Conservation (phyloP, 257 asterid species). For the Salvia hispanica region DNA sequence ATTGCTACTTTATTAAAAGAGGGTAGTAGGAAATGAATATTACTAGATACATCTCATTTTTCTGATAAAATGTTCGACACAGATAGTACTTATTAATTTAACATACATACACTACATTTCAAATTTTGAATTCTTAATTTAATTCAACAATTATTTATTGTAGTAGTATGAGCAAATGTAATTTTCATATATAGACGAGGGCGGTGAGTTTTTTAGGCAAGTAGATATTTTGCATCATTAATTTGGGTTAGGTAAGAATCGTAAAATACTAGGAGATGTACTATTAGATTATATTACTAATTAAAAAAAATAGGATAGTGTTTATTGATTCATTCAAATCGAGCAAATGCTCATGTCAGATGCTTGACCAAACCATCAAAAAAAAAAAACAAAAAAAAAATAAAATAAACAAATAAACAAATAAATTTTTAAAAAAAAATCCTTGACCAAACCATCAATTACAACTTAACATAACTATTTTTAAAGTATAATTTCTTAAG, state of each 20-base stretch:
- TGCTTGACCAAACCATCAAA: slow-evolving; percentile 33
- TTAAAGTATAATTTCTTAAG: background rate
- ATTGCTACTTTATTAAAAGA: too few species aligned
- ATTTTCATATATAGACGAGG: background rate
- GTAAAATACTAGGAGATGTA: too few species aligned
- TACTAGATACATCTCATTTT: too few species aligned
- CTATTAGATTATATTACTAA: slow-evolving; percentile 1
- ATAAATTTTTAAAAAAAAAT: too few species aligned
- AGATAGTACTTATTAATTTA: too few species aligned
- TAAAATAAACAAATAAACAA: too few species aligned
- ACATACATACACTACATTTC: too few species aligned
- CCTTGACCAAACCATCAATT: slow-evolving; percentile 33
- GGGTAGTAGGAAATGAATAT: background rate
- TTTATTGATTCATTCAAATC: slow-evolving; percentile 4
- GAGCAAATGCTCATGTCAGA: slow-evolving; percentile 20
- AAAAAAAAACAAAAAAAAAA: too few species aligned
- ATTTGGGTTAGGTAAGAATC: slow-evolving; percentile 23
- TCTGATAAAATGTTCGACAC: too few species aligned
- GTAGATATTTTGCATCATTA: slow-evolving; percentile 3
- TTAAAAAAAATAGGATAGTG: slow-evolving; percentile 18
- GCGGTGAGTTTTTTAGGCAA: background rate
- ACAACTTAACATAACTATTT: slow-evolving; percentile 1
- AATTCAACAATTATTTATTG: too few species aligned
- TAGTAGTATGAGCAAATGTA: too few species aligned
- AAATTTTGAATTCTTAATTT: too few species aligned